phyloP scores from a whole-genome alignment of 2,329 filamentous ascomycete genomes.

The Pestalotiopsis sp. region DNA sequence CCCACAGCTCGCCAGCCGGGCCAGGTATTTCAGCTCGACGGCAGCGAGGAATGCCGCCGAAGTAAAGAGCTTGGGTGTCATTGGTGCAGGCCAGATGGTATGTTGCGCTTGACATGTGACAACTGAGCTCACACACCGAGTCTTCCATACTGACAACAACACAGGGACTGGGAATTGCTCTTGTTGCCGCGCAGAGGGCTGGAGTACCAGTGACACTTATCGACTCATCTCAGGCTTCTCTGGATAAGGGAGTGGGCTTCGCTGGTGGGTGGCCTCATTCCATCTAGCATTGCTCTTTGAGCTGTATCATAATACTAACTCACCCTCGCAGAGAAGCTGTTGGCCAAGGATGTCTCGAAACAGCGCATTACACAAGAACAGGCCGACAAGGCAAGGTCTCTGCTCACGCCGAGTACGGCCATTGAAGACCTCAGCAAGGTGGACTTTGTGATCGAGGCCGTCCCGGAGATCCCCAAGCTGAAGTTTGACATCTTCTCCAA shows the following conservation, averaged over 20 bases:
- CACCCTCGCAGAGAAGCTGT: slow-evolving; percentile 74
- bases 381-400: slow-evolving; percentile 72
- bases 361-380: slow-evolving; percentile 81
- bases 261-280: slow-evolving; percentile 61
- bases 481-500: slow-evolving; percentile 87
- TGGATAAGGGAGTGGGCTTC: slow-evolving; percentile 89
- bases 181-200: slow-evolving; percentile 87
- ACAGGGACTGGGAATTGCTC: slow-evolving; percentile 91
- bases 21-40: slow-evolving; percentile 71
- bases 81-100: slow-evolving; percentile 97
- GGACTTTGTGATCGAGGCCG: slow-evolving; percentile 97
- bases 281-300: background rate
- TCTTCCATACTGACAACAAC: slow-evolving; percentile 27
- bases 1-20: slow-evolving; percentile 40
- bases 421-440: slow-evolving; percentile 80
- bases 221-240: slow-evolving; percentile 79
- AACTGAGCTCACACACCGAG: slow-evolving; percentile 2
- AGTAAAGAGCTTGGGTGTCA: slow-evolving; percentile 86
- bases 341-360: slow-evolving; percentile 91
- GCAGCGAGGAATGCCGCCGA: slow-evolving; percentile 64
- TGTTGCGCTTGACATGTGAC: slow-evolving; percentile 42
- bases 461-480: slow-evolving; percentile 86
- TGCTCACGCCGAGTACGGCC: slow-evolving; percentile 70
- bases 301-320: background rate
- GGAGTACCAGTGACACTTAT: slow-evolving; percentile 83